phyloP scores from a whole-genome alignment of 208 protist species.

The Acanthamoeba lenticulata region DNA sequence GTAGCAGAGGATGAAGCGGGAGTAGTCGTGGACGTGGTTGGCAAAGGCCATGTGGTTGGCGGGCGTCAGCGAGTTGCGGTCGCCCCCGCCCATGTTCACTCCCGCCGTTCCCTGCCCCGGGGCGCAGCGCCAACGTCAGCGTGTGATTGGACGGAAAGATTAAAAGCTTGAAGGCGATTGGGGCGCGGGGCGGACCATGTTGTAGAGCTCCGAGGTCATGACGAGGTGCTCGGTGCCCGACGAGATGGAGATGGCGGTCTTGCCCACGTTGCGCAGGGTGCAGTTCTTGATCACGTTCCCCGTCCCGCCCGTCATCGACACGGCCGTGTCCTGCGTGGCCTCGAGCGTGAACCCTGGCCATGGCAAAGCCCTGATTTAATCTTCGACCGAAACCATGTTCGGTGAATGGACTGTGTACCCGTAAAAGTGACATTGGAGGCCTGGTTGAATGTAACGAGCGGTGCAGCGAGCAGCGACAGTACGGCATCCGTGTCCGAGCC shows the following conservation, averaged over 20 bases:
- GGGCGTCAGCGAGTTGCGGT: neutral
- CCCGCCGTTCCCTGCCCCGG: no score
- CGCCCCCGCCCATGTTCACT: neutral
- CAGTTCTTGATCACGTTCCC: constrained; percentile 12
- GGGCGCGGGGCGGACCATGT: no score
- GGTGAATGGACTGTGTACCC: neutral
- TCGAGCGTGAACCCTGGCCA: neutral
- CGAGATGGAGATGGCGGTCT: neutral
- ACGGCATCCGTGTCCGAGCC: neutral
- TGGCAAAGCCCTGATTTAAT: no score
- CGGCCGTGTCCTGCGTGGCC: neutral
- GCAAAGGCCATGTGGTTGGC: no score
- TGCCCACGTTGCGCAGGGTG: neutral
- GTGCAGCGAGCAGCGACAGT: neutral
- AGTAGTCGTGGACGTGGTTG: constrained; percentile 14
- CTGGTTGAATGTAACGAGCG: neutral
- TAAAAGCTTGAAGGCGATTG: no score
- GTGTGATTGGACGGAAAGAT: no score
- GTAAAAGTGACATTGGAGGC: neutral
- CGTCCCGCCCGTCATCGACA: neutral
- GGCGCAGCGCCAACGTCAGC: no score
- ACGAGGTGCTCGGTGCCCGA: neutral
- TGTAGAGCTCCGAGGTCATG: neutral
- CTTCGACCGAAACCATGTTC: neutral
- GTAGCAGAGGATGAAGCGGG: neutral